These are phyloP conservation scores for Fraxinus cuspidata DNA, from an alignment of 257 asterid species.

Conservation along the genomic window DNA sequence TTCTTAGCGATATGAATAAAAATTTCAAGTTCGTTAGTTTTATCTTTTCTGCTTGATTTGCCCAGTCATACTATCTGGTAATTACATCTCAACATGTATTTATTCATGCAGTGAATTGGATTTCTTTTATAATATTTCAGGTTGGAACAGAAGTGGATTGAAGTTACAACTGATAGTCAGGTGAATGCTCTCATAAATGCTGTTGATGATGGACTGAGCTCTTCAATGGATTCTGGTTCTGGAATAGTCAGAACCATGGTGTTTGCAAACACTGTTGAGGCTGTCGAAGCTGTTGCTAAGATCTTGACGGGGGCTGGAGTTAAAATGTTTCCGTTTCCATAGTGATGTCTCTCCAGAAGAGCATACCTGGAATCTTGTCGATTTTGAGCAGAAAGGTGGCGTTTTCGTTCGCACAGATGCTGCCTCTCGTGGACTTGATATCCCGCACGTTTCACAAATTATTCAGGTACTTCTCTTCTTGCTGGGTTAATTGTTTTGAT, in stretches of 20 bases:
- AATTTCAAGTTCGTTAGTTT: neutral
- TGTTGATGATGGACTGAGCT: constrained; percentile 46
- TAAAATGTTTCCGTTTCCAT: constrained; percentile 67
- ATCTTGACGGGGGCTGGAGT: constrained; percentile 65
- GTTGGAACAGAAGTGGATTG: constrained; percentile 90
- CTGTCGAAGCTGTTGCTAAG: constrained; percentile 76
- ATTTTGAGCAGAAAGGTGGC: constrained; percentile 83
- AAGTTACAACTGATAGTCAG: constrained; percentile 72
- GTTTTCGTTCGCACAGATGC: constrained; percentile 96
- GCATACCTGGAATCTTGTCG: constrained; percentile 60
- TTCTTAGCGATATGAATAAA: constrained; percentile 8
- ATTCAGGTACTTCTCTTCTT: constrained; percentile 64
- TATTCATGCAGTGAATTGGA: constrained; percentile 21
- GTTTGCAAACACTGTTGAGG: constrained; percentile 95
- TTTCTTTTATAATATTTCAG: constrained; percentile 38
- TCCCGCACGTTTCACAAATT: constrained; percentile 84
- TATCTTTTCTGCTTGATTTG: neutral
- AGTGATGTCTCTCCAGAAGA: constrained; percentile 74
- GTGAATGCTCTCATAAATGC: constrained; percentile 75
- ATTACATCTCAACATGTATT: neutral
- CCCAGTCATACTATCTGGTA: neutral
- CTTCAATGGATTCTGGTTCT: constrained; percentile 31
- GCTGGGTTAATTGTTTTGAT: neutral
- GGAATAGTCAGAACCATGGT: constrained; percentile 73
- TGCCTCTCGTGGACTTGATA: constrained; percentile 96